phyloP scores from a whole-genome alignment of 1,284 basidiomycete genomes.

The Schizophyllum amplum region DNA sequence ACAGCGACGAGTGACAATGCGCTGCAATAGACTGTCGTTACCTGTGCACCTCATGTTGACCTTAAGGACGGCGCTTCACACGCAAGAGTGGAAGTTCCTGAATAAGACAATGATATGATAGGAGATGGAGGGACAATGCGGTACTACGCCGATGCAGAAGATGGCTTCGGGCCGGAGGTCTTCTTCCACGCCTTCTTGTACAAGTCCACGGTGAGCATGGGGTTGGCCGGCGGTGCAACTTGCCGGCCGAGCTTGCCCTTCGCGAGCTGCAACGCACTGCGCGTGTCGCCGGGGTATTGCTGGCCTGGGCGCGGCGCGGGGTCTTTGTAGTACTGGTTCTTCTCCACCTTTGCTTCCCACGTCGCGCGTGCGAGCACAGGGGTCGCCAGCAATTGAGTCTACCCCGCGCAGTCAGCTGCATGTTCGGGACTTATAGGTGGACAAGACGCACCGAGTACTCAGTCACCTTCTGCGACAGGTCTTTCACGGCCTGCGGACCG shows the following conservation, averaged over 20 bases:
- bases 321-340: constrained; percentile 18
- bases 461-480: constrained; percentile 36
- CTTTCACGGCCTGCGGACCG: constrained; percentile 29
- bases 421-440: neutral
- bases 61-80: neutral
- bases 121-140: neutral
- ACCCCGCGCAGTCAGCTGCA: constrained; percentile 6
- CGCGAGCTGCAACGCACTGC: constrained; percentile 37
- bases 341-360: constrained; percentile 28
- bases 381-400: constrained; percentile 48
- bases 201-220: neutral
- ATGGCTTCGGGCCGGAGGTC: neutral
- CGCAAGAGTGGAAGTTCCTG: neutral
- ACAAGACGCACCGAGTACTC: constrained; percentile 39
- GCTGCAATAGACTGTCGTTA: neutral
- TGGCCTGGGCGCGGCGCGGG: constrained; percentile 31
- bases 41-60: neutral
- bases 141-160: neutral
- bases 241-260: constrained; percentile 35
- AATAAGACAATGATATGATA: neutral
- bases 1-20: no score
- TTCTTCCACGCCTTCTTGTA: neutral
- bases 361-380: constrained; percentile 35
- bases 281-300: constrained; percentile 39
- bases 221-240: neutral